phyloP scores from a whole-genome alignment of 75 land plant genomes.

The Sequoiadendron giganteum region DNA sequence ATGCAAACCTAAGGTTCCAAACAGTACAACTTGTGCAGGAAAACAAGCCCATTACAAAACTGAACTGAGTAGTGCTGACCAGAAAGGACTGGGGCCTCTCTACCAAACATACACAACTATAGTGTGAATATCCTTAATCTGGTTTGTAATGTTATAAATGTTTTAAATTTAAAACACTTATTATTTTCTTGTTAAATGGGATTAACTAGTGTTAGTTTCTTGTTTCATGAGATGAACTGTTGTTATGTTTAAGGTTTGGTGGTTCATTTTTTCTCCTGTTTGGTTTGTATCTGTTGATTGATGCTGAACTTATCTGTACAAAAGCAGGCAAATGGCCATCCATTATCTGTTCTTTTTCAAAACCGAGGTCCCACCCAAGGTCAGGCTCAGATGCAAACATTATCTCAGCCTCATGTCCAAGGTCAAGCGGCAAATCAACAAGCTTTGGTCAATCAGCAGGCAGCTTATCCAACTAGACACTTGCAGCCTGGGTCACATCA shows the following conservation, averaged over 20 bases:
- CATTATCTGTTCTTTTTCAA: conserved; percentile 7
- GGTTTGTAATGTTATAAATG: background rate
- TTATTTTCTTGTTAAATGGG: background rate
- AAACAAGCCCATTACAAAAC: background rate
- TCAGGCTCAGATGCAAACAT: conserved; percentile 15
- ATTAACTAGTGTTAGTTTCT: background rate
- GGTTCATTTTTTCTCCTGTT: background rate
- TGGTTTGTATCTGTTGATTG: background rate
- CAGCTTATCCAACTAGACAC: conserved; percentile 27
- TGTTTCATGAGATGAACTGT: background rate
- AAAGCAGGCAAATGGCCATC: conserved; percentile 9
- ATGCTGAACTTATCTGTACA: background rate
- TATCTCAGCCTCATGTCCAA: conserved; percentile 26
- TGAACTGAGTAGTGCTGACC: background rate
- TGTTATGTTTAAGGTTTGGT: background rate
- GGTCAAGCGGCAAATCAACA: conserved; percentile 35
- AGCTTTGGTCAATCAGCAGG: conserved; percentile 17
- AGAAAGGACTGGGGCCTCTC: background rate
- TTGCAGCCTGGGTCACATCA: conserved; percentile 25
- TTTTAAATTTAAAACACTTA: background rate
- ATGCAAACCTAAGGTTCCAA: background rate
- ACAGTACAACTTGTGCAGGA: background rate
- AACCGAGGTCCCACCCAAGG: background rate
- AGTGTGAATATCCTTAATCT: background rate
- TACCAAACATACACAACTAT: background rate